Conservation (phyloP, 2,329 filamentous ascomycete species). For the Penicillium sp. region DNA sequence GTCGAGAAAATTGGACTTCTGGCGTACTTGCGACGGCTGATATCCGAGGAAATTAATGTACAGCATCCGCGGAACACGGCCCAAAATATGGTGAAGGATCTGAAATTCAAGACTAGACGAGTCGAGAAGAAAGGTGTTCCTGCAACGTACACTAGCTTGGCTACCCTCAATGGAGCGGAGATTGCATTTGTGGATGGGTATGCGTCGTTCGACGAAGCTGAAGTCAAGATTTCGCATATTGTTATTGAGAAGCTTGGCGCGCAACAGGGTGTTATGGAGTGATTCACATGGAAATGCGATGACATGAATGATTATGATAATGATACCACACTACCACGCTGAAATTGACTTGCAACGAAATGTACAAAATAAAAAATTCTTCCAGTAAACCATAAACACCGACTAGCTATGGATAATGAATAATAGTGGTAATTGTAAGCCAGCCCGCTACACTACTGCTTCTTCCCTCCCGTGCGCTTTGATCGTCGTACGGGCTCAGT, state of each 20-base stretch:
- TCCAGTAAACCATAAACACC: background rate
- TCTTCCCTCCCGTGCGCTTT: slow-evolving; percentile 25
- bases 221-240: slow-evolving; percentile 24
- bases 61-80: slow-evolving; percentile 64
- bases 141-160: slow-evolving; percentile 22
- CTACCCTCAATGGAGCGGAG: slow-evolving; percentile 13
- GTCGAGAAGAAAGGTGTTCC: slow-evolving; percentile 8
- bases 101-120: slow-evolving; percentile 17
- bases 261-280: background rate
- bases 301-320: background rate
- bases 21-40: slow-evolving; percentile 56
- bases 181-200: slow-evolving; percentile 23
- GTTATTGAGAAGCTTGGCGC: slow-evolving; percentile 15
- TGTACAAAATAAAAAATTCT: background rate
- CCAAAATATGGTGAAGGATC: slow-evolving; percentile 50
- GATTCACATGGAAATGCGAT: background rate
- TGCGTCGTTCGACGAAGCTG: slow-evolving; percentile 28
- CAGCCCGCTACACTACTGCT: slow-evolving; percentile 16
- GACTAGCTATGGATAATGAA: background rate
- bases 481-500: slow-evolving; percentile 19
- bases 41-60: slow-evolving; percentile 55
- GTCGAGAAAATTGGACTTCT: slow-evolving; percentile 63
- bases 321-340: background rate
- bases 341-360: background rate
- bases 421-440: background rate